These are phyloP conservation scores for Gastrodia elata DNA, from an alignment of 106 monocot species.

Conservation along the genomic window DNA sequence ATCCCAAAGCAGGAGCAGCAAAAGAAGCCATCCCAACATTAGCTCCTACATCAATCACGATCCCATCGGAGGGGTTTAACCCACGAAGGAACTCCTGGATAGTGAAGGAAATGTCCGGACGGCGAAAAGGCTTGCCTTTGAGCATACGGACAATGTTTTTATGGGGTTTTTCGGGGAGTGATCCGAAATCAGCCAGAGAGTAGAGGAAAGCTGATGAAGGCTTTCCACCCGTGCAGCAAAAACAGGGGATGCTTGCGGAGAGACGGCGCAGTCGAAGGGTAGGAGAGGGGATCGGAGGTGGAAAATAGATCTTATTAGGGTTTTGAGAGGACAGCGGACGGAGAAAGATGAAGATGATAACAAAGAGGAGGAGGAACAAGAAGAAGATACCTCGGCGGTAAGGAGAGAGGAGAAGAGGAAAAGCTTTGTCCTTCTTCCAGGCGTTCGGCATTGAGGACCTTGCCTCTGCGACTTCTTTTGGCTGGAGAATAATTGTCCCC, in stretches of 20 bases:
- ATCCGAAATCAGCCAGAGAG: conserved; percentile 87
- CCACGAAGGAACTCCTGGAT: conserved; percentile 62
- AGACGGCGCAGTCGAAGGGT: conserved; percentile 64
- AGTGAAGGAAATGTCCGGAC: conserved; percentile 75
- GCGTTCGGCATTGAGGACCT: conserved; percentile 52
- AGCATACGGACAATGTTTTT: conserved; percentile 89
- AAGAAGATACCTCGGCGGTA: conserved; percentile 25
- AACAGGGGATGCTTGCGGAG: conserved; percentile 77
- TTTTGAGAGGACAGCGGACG: conserved; percentile 11
- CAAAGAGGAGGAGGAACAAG: conserved; percentile 14
- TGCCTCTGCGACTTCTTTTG: neutral
- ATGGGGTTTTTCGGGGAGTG: conserved; percentile 90
- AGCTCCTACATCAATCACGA: conserved; percentile 78
- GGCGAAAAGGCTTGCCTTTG: conserved; percentile 83
- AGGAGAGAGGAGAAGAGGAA: conserved; percentile 21
- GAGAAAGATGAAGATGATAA: conserved; percentile 14
- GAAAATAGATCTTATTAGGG: neutral
- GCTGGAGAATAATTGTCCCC: too few species aligned
- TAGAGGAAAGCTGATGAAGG: conserved; percentile 61
- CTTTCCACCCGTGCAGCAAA: conserved; percentile 79
- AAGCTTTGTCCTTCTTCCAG: conserved; percentile 45
- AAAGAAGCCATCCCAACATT: conserved; percentile 97
- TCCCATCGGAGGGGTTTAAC: conserved; percentile 25
- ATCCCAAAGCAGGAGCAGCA: conserved; percentile 91
- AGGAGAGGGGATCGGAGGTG: conserved; percentile 7